These are phyloP conservation scores for Waltergamsia citrina DNA, from an alignment of 2,329 filamentous ascomycete species.

Conservation along the genomic window DNA sequence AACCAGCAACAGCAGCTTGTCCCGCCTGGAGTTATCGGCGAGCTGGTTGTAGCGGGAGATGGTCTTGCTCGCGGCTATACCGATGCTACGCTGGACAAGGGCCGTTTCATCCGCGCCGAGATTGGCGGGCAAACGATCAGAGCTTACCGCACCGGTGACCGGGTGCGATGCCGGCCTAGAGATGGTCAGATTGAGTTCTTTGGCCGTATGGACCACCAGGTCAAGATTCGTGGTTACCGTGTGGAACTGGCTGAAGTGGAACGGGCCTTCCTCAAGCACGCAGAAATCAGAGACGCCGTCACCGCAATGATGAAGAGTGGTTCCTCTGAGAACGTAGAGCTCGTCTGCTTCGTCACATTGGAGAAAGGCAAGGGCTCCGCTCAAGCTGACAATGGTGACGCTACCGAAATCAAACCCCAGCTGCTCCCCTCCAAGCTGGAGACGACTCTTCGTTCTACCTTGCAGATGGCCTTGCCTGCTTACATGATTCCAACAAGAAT, in stretches of 20 bases:
- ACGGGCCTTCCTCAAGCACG: slow-evolving; percentile 8
- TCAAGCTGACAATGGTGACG: no score
- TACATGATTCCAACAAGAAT: slow-evolving; percentile 10
- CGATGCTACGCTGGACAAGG: slow-evolving; percentile 3
- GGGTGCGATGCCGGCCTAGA: slow-evolving; percentile 10
- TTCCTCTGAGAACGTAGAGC: slow-evolving; percentile 3
- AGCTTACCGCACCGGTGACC: slow-evolving; percentile 17
- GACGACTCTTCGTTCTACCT: no score
- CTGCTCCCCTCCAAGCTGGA: no score
- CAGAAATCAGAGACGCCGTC: slow-evolving; percentile 9
- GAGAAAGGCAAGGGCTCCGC: no score
- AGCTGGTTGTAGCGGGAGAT: slow-evolving; percentile 14
- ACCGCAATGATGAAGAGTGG: not conserved
- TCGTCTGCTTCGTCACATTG: slow-evolving; percentile 9
- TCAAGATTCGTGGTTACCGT: slow-evolving; percentile 20
- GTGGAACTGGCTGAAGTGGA: slow-evolving; percentile 19
- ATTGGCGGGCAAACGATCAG: slow-evolving; percentile 3
- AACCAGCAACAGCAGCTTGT: slow-evolving; percentile 11
- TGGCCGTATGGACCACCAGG: slow-evolving; percentile 15
- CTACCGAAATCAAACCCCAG: no score
- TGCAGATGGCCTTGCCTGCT: slow-evolving; percentile 3
- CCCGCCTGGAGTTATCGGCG: slow-evolving; percentile 11
- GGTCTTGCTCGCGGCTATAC: slow-evolving; percentile 11
- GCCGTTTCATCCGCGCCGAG: slow-evolving; percentile 7
- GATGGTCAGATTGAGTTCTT: slow-evolving; percentile 16